Conservation (phyloP, 768 basidiomycete species). For the Lactarius deliciosus region DNA sequence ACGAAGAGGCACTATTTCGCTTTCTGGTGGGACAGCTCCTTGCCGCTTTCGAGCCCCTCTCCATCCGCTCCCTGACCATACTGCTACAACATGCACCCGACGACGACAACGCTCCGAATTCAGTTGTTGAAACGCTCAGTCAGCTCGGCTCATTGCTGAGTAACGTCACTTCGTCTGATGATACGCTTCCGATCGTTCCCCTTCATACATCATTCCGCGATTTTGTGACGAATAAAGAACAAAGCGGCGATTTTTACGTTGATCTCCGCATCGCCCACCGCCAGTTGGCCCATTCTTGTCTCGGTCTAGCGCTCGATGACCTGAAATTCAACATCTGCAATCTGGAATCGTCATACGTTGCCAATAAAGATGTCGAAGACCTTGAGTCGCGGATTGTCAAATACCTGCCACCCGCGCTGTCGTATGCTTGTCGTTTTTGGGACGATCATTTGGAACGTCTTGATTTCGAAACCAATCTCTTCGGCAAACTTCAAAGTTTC, state of each 20-base stretch:
- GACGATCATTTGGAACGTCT: background rate
- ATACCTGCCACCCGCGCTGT: background rate
- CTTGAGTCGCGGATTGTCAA: background rate
- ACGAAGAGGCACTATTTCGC: background rate
- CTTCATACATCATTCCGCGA: slow-evolving; percentile 3
- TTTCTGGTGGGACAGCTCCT: slow-evolving; percentile 5
- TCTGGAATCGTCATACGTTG: background rate
- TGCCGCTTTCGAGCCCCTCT: slow-evolving; percentile 7
- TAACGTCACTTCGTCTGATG: slow-evolving; percentile 1
- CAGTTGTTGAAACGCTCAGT: background rate
- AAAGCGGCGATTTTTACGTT: background rate
- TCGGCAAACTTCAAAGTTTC: background rate
- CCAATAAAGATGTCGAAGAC: slow-evolving; percentile 3
- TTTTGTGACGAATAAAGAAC: background rate
- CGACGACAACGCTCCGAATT: background rate
- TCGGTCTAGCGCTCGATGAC: background rate
- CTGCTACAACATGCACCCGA: background rate
- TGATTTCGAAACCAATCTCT: background rate
- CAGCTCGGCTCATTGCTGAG: slow-evolving; percentile 6
- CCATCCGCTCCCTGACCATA: background rate
- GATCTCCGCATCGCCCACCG: background rate
- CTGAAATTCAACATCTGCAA: slow-evolving; percentile 11
- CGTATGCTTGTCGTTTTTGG: slow-evolving; percentile 12
- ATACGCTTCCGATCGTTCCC: slow-evolving; percentile 4
- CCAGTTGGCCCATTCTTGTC: background rate